These are phyloP conservation scores for Cystofilobasidium macerans DNA, from an alignment of 768 basidiomycete species.

Conservation along the genomic window DNA sequence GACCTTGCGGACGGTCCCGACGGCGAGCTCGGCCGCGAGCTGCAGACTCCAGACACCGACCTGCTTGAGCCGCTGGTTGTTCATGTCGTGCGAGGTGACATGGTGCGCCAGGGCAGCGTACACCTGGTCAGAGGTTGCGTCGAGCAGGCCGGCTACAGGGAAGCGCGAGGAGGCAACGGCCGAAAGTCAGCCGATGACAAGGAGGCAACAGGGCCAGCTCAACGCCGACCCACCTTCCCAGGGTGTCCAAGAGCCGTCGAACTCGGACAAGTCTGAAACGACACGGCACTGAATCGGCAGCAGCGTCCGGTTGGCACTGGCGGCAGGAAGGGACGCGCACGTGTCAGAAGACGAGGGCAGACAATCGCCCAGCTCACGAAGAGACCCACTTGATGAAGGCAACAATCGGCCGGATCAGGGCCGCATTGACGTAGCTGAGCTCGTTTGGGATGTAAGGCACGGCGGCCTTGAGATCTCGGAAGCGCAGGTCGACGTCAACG, in stretches of 20 bases:
- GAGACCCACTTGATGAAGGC: constrained; percentile 93
- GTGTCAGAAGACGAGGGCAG: neutral
- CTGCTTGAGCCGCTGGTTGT: constrained; percentile 75
- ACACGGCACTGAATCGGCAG: constrained; percentile 88
- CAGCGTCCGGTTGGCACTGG: constrained; percentile 80
- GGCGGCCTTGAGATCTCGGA: constrained; percentile 87
- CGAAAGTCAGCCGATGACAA: neutral
- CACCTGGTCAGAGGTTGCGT: constrained; percentile 73
- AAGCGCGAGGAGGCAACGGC: constrained; percentile 17
- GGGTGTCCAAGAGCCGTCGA: constrained; percentile 86
- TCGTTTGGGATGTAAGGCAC: constrained; percentile 85
- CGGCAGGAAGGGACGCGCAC: neutral
- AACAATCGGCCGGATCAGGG: constrained; percentile 86
- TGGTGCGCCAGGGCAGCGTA: constrained; percentile 72
- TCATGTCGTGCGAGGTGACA: constrained; percentile 62
- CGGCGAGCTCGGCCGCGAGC: constrained; percentile 76
- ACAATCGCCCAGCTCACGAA: neutral
- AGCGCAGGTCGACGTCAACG: constrained; percentile 86
- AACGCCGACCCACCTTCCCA: constrained; percentile 44
- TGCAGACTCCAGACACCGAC: constrained; percentile 92
- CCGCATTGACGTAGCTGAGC: constrained; percentile 81
- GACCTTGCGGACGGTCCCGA: constrained; percentile 59
- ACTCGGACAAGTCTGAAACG: constrained; percentile 68
- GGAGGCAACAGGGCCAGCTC: neutral
- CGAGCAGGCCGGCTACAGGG: constrained; percentile 72